Conservation (phyloP, 768 basidiomycete species). For the Dioszegia aurantiaca region DNA sequence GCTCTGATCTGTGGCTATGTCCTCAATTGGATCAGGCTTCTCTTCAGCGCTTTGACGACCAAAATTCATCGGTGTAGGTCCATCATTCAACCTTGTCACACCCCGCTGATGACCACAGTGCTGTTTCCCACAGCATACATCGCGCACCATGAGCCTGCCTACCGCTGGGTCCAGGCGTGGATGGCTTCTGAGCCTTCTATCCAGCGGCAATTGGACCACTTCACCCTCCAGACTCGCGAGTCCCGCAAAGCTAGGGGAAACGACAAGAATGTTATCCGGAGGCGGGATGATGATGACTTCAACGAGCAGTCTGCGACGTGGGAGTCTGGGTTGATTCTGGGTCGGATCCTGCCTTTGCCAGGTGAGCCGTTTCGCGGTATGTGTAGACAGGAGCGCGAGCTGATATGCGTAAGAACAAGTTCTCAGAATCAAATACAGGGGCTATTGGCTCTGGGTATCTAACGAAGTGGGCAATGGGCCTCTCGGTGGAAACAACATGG, state of each 20-base stretch:
- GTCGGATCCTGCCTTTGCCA: constrained; percentile 26
- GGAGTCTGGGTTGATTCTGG: constrained; percentile 20
- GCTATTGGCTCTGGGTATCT: constrained; percentile 25
- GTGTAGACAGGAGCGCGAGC: not conserved
- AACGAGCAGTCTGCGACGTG: constrained; percentile 21
- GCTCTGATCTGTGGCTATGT: constrained; percentile 7
- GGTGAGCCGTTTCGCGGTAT: constrained; percentile 16
- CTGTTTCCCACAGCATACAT: constrained; percentile 39
- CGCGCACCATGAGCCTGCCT: constrained; percentile 21
- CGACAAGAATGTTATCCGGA: not conserved
- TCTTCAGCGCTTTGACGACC: not conserved
- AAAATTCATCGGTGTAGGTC: constrained; percentile 1
- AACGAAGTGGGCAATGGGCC: not conserved
- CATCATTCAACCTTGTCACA: not conserved
- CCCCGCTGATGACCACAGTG: constrained; percentile 4
- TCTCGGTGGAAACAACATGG: not conserved
- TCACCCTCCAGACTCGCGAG: constrained; percentile 22
- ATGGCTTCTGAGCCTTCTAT: constrained; percentile 29
- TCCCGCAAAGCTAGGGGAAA: constrained; percentile 3
- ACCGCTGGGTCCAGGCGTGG: constrained; percentile 32
- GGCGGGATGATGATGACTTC: not conserved
- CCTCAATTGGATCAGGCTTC: constrained; percentile 1
- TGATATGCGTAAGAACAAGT: constrained; percentile 7
- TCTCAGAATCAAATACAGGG: constrained; percentile 23
- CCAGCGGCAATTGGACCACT: constrained; percentile 31